Evolutionary conservation across 164 flowering plant species (phyloP), one percentile per base, ranked within the genome.

Genomic region (Magnolia changhungtana): DNA sequence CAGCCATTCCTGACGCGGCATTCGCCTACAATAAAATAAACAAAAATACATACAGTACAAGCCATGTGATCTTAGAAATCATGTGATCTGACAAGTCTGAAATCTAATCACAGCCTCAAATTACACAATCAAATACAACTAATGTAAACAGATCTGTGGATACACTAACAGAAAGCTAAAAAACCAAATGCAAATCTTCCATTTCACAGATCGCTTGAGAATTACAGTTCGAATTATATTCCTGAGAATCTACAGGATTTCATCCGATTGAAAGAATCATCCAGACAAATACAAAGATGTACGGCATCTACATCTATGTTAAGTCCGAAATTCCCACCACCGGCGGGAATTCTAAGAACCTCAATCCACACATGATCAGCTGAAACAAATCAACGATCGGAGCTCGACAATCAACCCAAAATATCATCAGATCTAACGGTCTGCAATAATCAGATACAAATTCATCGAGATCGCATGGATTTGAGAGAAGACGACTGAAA

Each of bases 1-100:
- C 86, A 49, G 82, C 86, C 81, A 84, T 79, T 11, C 86, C 83
- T 16, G 84, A 80, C 8, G 82, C 81, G 0, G 84, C 84, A 55
- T 80, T 80, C 50, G 84, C 82, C 84, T 82, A 61, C 49, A 72
- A 18, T 23, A 72, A 3, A 52, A 21, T 1, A 16, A 50, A 50
- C 14, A 65, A 20, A 11, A 23, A 65, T 20, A 2, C 29, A 24
- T 8, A 65, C 13, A 20, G 10, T 29, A 65, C 4, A 29, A n/a
- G 4, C 24, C 13, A 31, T 31, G 49, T 50, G 31, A 55, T 10
- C 13, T 55, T 18, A 11, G 50, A 31, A 31, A 68, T 2, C 49
- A 68, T 29, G 50, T 14, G 49, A 68, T 31, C 68, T 23, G 14
- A 68, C 1, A 68, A 31, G 61, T 58, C 61, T 37, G 6, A 8